These are phyloP conservation scores for Neurospora hispaniola DNA, from an alignment of 495 filamentous ascomycete genomes.

Conservation along the genomic window DNA sequence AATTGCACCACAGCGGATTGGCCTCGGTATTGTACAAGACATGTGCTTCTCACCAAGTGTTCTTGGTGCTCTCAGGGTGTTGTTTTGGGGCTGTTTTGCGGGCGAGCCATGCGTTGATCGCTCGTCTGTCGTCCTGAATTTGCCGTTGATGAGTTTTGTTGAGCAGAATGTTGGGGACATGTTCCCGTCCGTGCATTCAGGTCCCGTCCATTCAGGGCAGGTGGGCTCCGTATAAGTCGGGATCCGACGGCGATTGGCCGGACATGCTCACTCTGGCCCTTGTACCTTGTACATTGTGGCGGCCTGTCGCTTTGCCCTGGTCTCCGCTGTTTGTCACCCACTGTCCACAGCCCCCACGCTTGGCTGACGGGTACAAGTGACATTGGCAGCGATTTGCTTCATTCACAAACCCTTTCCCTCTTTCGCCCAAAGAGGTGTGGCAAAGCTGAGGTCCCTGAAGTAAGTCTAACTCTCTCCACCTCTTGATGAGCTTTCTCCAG, in stretches of 20 bases:
- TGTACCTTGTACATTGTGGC: not conserved
- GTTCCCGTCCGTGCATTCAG: slow-evolving; percentile 1
- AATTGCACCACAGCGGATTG: not conserved
- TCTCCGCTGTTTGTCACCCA: not conserved
- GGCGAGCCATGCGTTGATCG: not conserved
- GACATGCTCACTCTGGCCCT: not conserved
- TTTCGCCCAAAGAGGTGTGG: not conserved
- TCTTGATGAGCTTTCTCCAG: not conserved
- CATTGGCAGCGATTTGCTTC: not conserved
- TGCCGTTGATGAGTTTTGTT: slow-evolving; percentile 21
- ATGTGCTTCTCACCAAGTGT: not conserved
- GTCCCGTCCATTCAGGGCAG: not conserved
- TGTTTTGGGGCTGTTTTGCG: not conserved
- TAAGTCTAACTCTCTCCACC: not conserved
- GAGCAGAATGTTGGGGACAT: slow-evolving; percentile 26
- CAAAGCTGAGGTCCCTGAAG: not conserved
- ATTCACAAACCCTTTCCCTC: not conserved
- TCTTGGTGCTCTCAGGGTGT: not conserved
- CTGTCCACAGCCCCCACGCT: not conserved
- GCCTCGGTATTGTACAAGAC: not conserved
- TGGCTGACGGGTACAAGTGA: not conserved
- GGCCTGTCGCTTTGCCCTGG: not conserved
- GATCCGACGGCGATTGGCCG: not conserved
- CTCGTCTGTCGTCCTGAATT: slow-evolving; percentile 7
- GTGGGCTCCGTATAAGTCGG: not conserved